Conservation (phyloP, 192 early-diverging fungal genomes). For the Coemansia sp. region DNA sequence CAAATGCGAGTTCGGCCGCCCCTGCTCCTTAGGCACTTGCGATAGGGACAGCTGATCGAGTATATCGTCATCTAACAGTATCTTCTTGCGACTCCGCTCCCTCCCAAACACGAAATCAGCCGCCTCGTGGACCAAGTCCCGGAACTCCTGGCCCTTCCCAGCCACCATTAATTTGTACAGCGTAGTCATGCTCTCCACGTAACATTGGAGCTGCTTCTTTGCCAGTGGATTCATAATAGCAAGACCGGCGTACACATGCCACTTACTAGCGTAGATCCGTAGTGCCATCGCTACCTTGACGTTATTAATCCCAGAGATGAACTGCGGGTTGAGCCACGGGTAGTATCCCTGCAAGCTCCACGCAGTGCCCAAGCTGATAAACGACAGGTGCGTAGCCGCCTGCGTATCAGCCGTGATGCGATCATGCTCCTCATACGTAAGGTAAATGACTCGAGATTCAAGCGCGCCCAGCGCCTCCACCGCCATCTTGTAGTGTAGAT, state of each 20-base stretch:
- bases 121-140: conserved; percentile 66
- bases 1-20: conserved; percentile 86
- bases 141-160: conserved; percentile 77
- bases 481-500: conserved; percentile 59
- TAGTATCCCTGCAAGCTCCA: conserved; percentile 82
- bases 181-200: conserved; percentile 80
- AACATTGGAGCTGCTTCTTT: conserved; percentile 81
- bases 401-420: conserved; percentile 97
- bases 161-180: conserved; percentile 95
- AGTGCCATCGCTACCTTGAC: conserved; percentile 93
- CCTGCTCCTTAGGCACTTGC: conserved; percentile 66
- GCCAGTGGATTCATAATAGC: conserved; percentile 93
- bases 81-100: conserved; percentile 58
- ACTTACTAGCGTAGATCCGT: conserved; percentile 92
- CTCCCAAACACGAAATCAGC: conserved; percentile 83
- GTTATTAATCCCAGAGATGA: conserved; percentile 94
- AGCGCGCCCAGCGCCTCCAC: conserved; percentile 68
- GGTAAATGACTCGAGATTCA: conserved; percentile 76
- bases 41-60: conserved; percentile 88
- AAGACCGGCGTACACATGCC: conserved; percentile 95
- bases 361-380: conserved; percentile 91
- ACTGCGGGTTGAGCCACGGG: conserved; percentile 88
- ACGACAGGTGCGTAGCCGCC: conserved; percentile 94
- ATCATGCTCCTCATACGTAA: conserved; percentile 86
- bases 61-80: conserved; percentile 77